Conservation (phyloP, 2,329 filamentous ascomycete genomes). For the Aureobasidium sp. region DNA sequence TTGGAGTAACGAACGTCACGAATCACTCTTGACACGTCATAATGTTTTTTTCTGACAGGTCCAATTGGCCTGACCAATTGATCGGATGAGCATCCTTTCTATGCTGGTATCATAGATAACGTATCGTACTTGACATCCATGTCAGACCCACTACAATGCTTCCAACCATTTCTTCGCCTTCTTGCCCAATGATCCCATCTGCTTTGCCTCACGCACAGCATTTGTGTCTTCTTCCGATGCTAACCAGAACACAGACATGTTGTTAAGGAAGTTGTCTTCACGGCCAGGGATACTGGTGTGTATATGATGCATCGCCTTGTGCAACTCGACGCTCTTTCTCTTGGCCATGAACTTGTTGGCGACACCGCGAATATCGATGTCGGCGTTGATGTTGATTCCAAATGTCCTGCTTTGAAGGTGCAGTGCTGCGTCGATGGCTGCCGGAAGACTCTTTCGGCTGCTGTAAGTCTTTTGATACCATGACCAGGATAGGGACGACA, state of each 20-base stretch:
- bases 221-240: neutral
- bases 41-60: neutral
- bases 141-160: neutral
- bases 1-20: neutral
- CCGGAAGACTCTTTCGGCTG: neutral
- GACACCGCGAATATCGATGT: neutral
- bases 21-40: neutral
- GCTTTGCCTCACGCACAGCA: neutral
- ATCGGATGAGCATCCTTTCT: neutral
- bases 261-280: neutral
- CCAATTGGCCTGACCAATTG: too few relatives aligned
- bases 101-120: neutral
- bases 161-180: conserved; percentile 3
- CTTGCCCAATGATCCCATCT: neutral
- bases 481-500: neutral
- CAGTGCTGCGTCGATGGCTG: neutral
- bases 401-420: neutral
- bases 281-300: neutral
- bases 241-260: neutral
- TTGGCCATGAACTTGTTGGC: neutral
- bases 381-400: neutral
- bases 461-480: neutral
- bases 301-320: neutral
- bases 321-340: neutral
- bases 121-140: neutral